Evolutionary conservation across 768 basidiomycete genomes (phyloP).

Genomic region (Tubosaeta sp.): DNA sequence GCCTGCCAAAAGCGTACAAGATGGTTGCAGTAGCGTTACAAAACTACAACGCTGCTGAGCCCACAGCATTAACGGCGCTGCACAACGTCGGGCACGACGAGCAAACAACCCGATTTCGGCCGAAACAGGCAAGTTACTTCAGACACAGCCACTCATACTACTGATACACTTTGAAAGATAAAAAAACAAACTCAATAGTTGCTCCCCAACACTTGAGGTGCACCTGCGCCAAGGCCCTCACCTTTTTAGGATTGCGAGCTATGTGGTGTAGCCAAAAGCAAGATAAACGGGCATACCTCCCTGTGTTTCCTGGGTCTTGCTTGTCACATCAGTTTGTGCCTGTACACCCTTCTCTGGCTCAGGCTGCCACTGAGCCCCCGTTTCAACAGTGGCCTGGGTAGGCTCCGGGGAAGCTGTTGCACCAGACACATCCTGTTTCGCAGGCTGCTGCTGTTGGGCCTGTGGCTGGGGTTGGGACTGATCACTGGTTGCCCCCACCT

Average conservation of each 20-base stretch:
- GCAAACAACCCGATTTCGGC: too few relatives aligned
- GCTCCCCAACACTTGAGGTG: slow-evolving; percentile 4
- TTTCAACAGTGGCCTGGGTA: background rate
- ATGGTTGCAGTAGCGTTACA: background rate
- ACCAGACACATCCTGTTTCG: background rate
- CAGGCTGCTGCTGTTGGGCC: background rate
- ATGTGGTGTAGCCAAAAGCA: background rate
- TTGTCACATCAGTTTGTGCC: background rate
- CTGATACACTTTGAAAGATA: background rate
- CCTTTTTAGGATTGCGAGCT: background rate
- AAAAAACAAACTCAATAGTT: background rate
- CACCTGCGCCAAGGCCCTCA: background rate
- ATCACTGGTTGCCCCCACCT: background rate
- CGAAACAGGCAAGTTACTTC: too few relatives aligned
- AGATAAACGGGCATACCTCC: background rate
- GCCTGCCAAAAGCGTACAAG: slow-evolving; percentile 20
- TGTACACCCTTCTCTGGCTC: background rate
- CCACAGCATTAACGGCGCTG: too few relatives aligned
- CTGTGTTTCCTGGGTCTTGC: background rate
- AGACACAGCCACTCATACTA: too few relatives aligned
- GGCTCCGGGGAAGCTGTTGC: background rate
- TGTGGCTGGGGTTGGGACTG: background rate
- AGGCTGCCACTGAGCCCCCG: background rate
- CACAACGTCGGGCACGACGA: too few relatives aligned
- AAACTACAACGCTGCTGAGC: slow-evolving; percentile 1